phyloP scores from a whole-genome alignment of 2,329 filamentous ascomycete genomes.

The Fusarium paranaense region DNA sequence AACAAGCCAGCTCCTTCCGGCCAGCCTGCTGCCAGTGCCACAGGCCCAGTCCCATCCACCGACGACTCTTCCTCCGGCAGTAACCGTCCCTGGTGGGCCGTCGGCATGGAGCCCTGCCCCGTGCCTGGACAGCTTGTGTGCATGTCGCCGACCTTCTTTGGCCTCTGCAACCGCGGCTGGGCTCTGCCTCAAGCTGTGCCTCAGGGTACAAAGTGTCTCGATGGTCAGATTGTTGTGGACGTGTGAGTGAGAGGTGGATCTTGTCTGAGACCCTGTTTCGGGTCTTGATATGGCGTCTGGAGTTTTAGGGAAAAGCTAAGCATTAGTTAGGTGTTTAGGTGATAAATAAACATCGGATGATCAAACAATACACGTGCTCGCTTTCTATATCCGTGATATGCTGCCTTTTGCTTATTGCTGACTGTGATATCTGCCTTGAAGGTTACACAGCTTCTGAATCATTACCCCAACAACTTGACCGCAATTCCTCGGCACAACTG shows the following conservation, averaged over 20 bases:
- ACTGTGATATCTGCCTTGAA: not conserved
- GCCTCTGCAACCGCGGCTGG: constrained; percentile 42
- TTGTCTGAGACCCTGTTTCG: not conserved
- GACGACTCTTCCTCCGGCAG: not conserved
- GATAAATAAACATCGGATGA: not conserved
- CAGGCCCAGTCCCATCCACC: not conserved
- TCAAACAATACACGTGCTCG: not conserved
- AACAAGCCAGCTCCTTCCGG: not conserved
- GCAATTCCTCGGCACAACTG: not conserved
- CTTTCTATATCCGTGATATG: not conserved
- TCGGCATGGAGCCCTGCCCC: constrained; percentile 29
- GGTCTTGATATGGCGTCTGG: not conserved
- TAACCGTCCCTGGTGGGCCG: constrained; percentile 23
- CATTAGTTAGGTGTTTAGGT: not conserved
- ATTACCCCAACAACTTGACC: not conserved
- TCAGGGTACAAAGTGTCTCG: constrained; percentile 32
- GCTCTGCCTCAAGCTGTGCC: constrained; percentile 32
- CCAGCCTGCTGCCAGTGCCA: not conserved
- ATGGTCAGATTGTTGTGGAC: constrained; percentile 23
- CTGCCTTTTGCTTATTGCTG: not conserved
- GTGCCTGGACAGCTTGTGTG: constrained; percentile 27
- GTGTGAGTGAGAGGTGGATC: not conserved
- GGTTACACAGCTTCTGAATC: not conserved
- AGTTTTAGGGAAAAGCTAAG: not conserved
- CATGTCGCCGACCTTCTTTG: constrained; percentile 29